Percentiles rank a stretch among this genome's conserved stretches.
These are phyloP conservation scores for Trichoderma sp. DNA, from an alignment of 2,329 filamentous ascomycete species.

Conservation along the genomic window DNA sequence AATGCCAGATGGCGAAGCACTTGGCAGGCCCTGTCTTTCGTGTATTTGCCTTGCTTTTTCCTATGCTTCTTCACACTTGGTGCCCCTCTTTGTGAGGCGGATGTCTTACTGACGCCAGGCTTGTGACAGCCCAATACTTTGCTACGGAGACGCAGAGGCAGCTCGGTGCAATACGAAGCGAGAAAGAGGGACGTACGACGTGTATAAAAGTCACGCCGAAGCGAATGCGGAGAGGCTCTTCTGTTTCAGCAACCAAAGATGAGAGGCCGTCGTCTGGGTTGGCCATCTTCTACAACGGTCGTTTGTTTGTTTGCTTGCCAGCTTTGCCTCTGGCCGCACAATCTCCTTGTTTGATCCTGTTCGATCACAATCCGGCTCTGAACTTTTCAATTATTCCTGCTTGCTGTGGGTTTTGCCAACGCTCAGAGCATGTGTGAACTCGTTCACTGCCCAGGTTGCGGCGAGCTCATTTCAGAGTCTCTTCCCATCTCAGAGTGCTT, in stretches of 20 bases:
- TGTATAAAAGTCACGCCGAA: constrained; percentile 15
- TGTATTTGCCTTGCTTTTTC: not conserved
- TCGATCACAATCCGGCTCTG: not conserved
- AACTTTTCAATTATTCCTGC: not conserved
- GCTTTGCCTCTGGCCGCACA: not conserved
- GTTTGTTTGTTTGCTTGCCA: not conserved
- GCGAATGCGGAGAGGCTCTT: not conserved
- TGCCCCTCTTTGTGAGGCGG: not conserved
- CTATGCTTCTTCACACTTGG: not conserved
- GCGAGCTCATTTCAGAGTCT: constrained; percentile 29
- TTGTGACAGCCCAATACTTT: not conserved
- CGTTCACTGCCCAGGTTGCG: constrained; percentile 31
- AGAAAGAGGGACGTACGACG: not conserved
- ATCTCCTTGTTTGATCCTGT: too few species aligned
- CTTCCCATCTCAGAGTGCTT: constrained; percentile 32
- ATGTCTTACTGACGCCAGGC: constrained; percentile 6
- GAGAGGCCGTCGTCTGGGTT: not conserved
- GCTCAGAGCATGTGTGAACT: constrained; percentile 23
- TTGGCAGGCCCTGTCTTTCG: not conserved
- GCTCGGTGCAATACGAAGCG: constrained; percentile 5
- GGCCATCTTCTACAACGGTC: not conserved
- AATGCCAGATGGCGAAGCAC: not conserved
- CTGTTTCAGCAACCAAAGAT: not conserved
- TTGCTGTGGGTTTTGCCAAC: not conserved
- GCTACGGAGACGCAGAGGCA: not conserved